phyloP scores from a whole-genome alignment of 441 rosid species.

The Adansonia rubrostipa region DNA sequence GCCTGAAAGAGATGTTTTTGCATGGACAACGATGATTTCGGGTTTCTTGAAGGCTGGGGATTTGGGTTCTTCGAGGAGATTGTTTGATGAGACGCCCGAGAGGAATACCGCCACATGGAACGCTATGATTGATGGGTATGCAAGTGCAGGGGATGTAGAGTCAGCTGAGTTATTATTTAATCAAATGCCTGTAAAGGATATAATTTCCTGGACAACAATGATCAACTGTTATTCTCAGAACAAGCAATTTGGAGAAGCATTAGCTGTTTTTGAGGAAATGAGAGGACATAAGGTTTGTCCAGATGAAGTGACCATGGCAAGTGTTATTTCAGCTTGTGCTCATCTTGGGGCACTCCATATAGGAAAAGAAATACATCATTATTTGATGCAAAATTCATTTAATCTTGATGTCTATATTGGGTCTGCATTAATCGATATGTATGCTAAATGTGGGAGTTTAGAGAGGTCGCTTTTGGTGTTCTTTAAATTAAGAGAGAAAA shows the following conservation, averaged over 20 bases:
- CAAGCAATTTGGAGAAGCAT: slow-evolving; percentile 51
- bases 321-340: slow-evolving; percentile 65
- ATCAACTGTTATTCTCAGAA: slow-evolving; percentile 56
- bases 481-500: slow-evolving; percentile 53
- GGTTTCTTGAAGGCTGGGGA: slow-evolving; percentile 42
- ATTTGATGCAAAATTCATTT: slow-evolving; percentile 43
- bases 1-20: slow-evolving; percentile 55
- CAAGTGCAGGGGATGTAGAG: slow-evolving; percentile 39
- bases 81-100: slow-evolving; percentile 57
- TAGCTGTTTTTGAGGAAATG: slow-evolving; percentile 50
- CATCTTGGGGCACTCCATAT: slow-evolving; percentile 58
- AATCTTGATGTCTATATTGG: slow-evolving; percentile 60
- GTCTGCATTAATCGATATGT: slow-evolving; percentile 66
- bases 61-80: slow-evolving; percentile 45
- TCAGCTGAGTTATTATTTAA: slow-evolving; percentile 49
- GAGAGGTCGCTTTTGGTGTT: slow-evolving; percentile 53
- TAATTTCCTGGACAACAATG: slow-evolving; percentile 66
- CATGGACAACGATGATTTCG: slow-evolving; percentile 56
- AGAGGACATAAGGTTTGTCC: slow-evolving; percentile 44
- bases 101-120: slow-evolving; percentile 56
- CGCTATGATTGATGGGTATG: slow-evolving; percentile 61
- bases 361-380: slow-evolving; percentile 57
- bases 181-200: slow-evolving; percentile 52
- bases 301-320: slow-evolving; percentile 57
- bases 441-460: slow-evolving; percentile 60